Conservation (phyloP, 768 basidiomycete genomes). For the Mycena epipterygia region DNA sequence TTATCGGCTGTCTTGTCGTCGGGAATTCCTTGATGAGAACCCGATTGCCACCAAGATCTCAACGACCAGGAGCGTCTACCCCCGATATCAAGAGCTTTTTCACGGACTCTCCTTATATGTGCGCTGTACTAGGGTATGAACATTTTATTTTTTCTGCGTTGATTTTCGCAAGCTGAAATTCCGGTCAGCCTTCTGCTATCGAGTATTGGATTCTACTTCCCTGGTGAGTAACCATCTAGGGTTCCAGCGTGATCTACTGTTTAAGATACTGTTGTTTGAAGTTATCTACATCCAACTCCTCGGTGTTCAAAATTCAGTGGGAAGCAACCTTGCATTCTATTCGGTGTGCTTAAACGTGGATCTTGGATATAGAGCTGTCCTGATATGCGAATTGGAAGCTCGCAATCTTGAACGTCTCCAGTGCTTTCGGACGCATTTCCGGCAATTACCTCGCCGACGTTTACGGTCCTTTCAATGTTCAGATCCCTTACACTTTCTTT, state of each 20-base stretch:
- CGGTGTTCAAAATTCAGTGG: slow-evolving; percentile 39
- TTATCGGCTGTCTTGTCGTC: slow-evolving; percentile 41
- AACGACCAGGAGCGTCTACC: slow-evolving; percentile 6
- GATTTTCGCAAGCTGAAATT: background rate
- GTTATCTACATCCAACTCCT: slow-evolving; percentile 36
- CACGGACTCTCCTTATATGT: slow-evolving; percentile 45
- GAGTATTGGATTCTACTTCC: slow-evolving; percentile 32
- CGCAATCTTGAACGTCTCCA: slow-evolving; percentile 51
- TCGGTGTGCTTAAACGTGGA: slow-evolving; percentile 19
- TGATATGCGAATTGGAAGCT: slow-evolving; percentile 39
- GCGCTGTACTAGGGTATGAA: slow-evolving; percentile 45
- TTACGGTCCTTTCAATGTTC: slow-evolving; percentile 54
- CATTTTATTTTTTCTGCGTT: background rate
- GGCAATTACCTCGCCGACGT: slow-evolving; percentile 53
- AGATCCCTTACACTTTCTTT: slow-evolving; percentile 49
- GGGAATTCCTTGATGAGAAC: slow-evolving; percentile 46
- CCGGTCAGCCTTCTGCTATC: background rate
- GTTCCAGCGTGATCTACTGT: background rate
- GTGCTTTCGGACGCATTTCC: slow-evolving; percentile 51
- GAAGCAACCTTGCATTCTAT: slow-evolving; percentile 34
- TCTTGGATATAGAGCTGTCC: background rate
- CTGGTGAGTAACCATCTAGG: slow-evolving; percentile 29
- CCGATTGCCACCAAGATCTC: slow-evolving; percentile 11
- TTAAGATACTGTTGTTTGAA: background rate
- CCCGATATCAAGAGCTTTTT: slow-evolving; percentile 48